A percentile compares a stretch with the other conserved stretches of the same genome.
Evolutionary conservation across 106 monocot species (phyloP).

Genomic region (Ottelia alismoides): DNA sequence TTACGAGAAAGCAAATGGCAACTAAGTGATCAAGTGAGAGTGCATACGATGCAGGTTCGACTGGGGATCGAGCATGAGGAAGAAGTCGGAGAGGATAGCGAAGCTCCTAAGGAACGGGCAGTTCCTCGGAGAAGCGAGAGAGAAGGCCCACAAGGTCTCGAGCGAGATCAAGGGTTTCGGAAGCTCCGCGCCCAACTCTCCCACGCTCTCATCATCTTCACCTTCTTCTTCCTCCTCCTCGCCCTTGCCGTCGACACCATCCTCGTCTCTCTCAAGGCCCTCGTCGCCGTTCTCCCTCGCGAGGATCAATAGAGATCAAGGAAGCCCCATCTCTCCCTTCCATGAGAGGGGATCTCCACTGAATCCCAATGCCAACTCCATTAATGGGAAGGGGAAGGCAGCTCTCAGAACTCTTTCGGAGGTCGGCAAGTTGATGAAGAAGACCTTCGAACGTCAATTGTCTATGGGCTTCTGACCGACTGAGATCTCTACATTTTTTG

Average conservation of each 20-base stretch:
- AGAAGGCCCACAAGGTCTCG: constrained; percentile 4
- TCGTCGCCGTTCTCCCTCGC: too few relatives aligned
- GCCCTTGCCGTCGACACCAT: constrained; percentile 4
- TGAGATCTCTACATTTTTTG: too few relatives aligned
- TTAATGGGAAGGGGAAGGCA: neutral
- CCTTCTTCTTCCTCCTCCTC: neutral
- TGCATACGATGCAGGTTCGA: constrained; percentile 1
- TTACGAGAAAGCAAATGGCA: too few relatives aligned
- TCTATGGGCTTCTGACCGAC: constrained; percentile 13
- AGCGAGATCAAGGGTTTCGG: constrained; percentile 12
- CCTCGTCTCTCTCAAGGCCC: neutral
- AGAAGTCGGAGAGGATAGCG: constrained; percentile 9
- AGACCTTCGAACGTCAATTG: constrained; percentile 6
- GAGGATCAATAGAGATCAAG: too few relatives aligned
- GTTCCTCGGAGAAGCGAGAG: constrained; percentile 1
- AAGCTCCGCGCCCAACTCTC: neutral
- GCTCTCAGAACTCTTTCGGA: constrained; percentile 2
- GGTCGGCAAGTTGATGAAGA: constrained; percentile 3
- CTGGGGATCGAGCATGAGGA: constrained; percentile 9
- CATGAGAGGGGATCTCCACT: neutral
- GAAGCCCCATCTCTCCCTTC: neutral
- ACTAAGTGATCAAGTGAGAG: too few relatives aligned
- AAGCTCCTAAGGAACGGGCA: constrained; percentile 3
- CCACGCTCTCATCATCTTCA: neutral
- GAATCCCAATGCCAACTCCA: neutral